Conservation (phyloP, 805 yeast genomes). For the Teunomyces cretensis region DNA sequence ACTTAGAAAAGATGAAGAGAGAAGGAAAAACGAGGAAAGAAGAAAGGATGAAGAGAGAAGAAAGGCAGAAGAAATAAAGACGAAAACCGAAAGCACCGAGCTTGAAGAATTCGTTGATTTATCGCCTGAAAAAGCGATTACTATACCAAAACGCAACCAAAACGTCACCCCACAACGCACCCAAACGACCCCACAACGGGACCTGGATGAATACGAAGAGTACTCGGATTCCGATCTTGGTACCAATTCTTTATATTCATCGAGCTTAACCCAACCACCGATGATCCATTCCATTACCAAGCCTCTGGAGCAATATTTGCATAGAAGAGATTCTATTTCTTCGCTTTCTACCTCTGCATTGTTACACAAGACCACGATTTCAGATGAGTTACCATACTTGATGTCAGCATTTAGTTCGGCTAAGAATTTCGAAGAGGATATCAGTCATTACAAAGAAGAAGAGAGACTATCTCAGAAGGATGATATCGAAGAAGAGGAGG, state of each 20-base stretch:
- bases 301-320: constrained; percentile 3
- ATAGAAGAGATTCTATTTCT: constrained; percentile 27
- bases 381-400: constrained; percentile 65
- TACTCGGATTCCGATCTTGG: constrained; percentile 29
- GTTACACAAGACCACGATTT: constrained; percentile 51
- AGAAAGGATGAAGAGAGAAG: constrained; percentile 2
- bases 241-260: constrained; percentile 19
- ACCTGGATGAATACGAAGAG: constrained; percentile 19
- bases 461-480: constrained; percentile 8
- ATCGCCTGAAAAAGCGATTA: not conserved
- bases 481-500: constrained; percentile 2
- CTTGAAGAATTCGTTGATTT: constrained; percentile 5
- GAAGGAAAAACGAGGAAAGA: constrained; percentile 2
- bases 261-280: constrained; percentile 28
- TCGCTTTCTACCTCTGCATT: constrained; percentile 34
- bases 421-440: constrained; percentile 54
- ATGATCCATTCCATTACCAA: constrained; percentile 42
- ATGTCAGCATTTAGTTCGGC: constrained; percentile 68
- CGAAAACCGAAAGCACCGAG: not conserved
- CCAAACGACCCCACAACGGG: not conserved
- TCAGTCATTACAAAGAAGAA: constrained; percentile 19
- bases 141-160: constrained; percentile 1
- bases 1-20: not conserved
- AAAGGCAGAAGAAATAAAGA: not conserved
- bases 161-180: not conserved